Conservation (phyloP, 331 rosid species). For the Quercus tomentella region DNA sequence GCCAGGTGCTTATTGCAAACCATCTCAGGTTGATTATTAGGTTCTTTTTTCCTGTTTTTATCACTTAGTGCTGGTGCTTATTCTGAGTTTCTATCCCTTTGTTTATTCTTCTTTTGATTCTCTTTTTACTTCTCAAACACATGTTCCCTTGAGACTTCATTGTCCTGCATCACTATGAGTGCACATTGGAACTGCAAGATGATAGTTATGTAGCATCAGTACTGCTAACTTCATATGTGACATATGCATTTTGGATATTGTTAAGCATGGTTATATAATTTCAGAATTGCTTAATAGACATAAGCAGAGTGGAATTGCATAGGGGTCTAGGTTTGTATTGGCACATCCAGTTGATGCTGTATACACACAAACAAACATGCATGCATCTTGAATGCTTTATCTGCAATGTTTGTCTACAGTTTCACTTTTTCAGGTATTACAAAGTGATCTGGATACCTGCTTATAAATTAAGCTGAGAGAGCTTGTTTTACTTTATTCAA, state of each 20-base stretch:
- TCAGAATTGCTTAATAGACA: background rate
- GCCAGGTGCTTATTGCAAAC: too few relatives aligned
- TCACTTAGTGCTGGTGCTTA: too few relatives aligned
- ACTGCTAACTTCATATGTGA: background rate
- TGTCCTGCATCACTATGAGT: background rate
- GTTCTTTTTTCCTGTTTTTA: too few relatives aligned
- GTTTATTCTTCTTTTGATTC: too few relatives aligned
- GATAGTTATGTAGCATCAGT: background rate
- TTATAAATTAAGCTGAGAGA: background rate
- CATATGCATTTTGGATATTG: background rate
- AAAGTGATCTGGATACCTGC: background rate
- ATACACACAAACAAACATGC: background rate
- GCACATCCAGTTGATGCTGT: background rate
- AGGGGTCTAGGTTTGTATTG: background rate
- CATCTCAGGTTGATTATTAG: too few relatives aligned
- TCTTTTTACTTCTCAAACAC: too few relatives aligned
- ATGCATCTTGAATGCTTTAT: background rate
- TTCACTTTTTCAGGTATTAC: background rate
- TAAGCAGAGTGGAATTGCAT: background rate
- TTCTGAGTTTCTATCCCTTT: too few relatives aligned
- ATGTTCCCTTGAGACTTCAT: too few relatives aligned
- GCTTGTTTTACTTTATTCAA: background rate
- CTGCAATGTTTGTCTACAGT: background rate
- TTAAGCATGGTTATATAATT: background rate
- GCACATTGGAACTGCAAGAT: background rate